Evolutionary conservation across 805 yeast species (phyloP), one percentile per base, ranked within the genome.

Genomic region (Kazachstania africana): DNA sequence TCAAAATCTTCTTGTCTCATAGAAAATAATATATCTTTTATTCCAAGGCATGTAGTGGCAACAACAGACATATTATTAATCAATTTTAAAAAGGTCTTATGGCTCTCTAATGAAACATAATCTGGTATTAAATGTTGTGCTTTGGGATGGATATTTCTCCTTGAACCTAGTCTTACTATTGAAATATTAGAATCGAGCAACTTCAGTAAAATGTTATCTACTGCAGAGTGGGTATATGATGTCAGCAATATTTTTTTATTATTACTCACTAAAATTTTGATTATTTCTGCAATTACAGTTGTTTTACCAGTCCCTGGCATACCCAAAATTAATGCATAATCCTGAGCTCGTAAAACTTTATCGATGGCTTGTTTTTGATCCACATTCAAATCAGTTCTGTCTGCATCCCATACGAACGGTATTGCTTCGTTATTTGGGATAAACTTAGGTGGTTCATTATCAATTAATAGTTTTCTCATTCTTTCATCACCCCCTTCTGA

Each of bases 271-370:
- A 91, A 50, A 25, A 69, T 60, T 35, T 68, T 65, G 26, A 87
- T 77, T 12, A 91, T 46, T 28, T 77, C 75, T 0, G 93, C 79
- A 33, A 91, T 85, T 0, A 87, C 80, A 0, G 97, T 84, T 2
- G 95, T 84, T 48, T 84, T 84, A 8, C 95, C 98, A 0, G 97
- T 91, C 3, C 98, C 98, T 0, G 98, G 98, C 98, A 91, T 91
- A 0, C 98, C 98, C 37, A 88, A 59, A 13, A 91, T 70, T 44
- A 91, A 62, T 4, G 87, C 65, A 48, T 82, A 91, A 49, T 87
- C 94, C 32, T 74, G 51, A 0, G 91, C 68, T 12, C 65, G 53
- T 29, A 84, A 49, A 0, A 76, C 82, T 36, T 65, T 70, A 12
- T 72, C 67, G 24, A 91, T 64, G 0, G 96, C 97, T 2, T 34